These are phyloP conservation scores for Stevia rebaudiana DNA, from an alignment of 140 eudicot species.

Conservation along the genomic window DNA sequence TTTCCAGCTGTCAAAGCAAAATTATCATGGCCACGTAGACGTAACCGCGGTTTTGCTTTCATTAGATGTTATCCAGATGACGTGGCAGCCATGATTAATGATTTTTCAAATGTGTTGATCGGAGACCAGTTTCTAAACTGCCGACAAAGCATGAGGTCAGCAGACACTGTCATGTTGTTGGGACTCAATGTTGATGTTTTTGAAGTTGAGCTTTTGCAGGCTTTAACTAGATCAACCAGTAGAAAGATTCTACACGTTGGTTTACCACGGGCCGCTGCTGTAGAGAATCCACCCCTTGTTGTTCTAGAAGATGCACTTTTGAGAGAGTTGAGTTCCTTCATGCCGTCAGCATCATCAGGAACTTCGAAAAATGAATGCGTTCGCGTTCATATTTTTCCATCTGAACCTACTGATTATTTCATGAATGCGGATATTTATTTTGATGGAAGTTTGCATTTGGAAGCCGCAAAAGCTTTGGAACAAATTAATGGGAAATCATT, in stretches of 20 bases:
- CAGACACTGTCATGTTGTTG: slow-evolving; percentile 39
- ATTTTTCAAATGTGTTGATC: slow-evolving; percentile 38
- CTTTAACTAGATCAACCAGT: slow-evolving; percentile 33
- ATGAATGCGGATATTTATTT: slow-evolving; percentile 64
- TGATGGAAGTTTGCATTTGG: slow-evolving; percentile 89
- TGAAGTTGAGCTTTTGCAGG: slow-evolving; percentile 51
- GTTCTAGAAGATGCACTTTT: slow-evolving; percentile 67
- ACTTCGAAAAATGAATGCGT: slow-evolving; percentile 42
- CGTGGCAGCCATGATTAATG: slow-evolving; percentile 32
- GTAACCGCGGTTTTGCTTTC: slow-evolving; percentile 54
- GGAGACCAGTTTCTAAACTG: slow-evolving; percentile 37
- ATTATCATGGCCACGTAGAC: slow-evolving; percentile 83
- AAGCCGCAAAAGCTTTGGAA: slow-evolving; percentile 90
- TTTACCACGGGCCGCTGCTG: slow-evolving; percentile 46
- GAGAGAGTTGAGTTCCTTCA: slow-evolving; percentile 57
- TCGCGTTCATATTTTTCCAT: slow-evolving; percentile 51
- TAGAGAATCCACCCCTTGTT: slow-evolving; percentile 43
- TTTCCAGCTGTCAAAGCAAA: slow-evolving; percentile 64
- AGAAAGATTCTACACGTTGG: slow-evolving; percentile 43
- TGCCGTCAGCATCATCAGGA: slow-evolving; percentile 51
- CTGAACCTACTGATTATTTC: slow-evolving; percentile 33
- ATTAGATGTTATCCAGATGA: slow-evolving; percentile 50
- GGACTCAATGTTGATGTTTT: slow-evolving; percentile 48
- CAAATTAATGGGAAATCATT: slow-evolving; percentile 61
- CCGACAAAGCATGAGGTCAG: slow-evolving; percentile 27